phyloP scores from a whole-genome alignment of 139 green algal species.

The Chlamydomonas eustigma region DNA sequence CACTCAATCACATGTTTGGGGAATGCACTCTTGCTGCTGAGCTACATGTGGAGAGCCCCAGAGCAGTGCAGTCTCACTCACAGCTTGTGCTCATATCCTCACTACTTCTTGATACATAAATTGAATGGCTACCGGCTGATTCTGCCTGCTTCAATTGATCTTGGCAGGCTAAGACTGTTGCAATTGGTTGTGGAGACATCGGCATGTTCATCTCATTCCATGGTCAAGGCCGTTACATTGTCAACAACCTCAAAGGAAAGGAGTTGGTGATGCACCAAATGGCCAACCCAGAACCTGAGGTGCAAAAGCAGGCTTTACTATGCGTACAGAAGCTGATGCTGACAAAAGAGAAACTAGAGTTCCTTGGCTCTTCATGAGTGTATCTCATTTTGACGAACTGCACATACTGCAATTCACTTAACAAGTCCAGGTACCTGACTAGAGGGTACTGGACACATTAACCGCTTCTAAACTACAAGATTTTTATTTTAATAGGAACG shows the following conservation, averaged over 20 bases:
- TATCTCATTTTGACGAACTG: neutral
- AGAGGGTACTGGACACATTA: no score
- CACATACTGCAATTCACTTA: neutral
- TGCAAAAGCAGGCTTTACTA: constrained; percentile 90
- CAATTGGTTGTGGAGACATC: constrained; percentile 87
- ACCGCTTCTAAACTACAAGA: no score
- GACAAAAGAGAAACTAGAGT: constrained; percentile 68
- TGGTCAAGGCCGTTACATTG: constrained; percentile 52
- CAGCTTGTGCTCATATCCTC: no score
- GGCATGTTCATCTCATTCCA: constrained; percentile 63
- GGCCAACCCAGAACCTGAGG: constrained; percentile 80
- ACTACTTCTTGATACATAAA: no score
- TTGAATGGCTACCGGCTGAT: no score
- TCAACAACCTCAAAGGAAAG: constrained; percentile 86
- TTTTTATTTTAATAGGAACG: no score
- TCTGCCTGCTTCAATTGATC: neutral
- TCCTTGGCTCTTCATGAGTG: constrained; percentile 22
- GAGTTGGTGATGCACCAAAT: constrained; percentile 92
- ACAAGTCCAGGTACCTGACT: no score
- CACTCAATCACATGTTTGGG: no score
- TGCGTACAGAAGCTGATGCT: constrained; percentile 93
- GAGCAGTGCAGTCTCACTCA: no score
- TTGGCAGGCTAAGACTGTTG: constrained; percentile 64
- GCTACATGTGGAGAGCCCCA: no score
- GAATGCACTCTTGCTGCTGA: no score